Conservation (phyloP, 208 protist genomes). For the Trypanosoma melophagium region DNA sequence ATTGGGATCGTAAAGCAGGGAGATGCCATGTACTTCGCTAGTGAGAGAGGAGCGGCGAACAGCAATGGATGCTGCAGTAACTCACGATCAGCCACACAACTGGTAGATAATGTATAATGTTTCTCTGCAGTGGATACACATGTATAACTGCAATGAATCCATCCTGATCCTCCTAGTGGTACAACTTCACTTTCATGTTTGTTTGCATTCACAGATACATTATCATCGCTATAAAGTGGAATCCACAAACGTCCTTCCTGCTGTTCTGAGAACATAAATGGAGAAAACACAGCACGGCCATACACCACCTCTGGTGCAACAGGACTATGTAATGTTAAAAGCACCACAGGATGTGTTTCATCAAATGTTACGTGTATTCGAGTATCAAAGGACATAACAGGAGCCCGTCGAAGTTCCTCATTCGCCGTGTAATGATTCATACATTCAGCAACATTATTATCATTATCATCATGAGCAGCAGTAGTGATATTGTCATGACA, state of each 20-base stretch:
- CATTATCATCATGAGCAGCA: neutral
- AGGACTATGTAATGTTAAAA: conserved; percentile 46
- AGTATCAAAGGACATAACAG: conserved; percentile 40
- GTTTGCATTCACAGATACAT: neutral
- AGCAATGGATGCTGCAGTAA: conserved; percentile 8
- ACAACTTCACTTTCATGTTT: neutral
- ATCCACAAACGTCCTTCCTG: conserved; percentile 33
- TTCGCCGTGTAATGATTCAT: too few relatives aligned
- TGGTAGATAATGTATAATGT: neutral
- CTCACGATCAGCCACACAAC: conserved; percentile 10
- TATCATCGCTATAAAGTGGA: conserved; percentile 33
- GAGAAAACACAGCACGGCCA: conserved; percentile 41
- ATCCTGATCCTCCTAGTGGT: conserved; percentile 20
- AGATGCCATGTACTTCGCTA: conserved; percentile 14
- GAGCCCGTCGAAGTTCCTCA: conserved; percentile 23
- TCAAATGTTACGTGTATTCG: conserved; percentile 35
- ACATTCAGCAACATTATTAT: conserved; percentile 1
- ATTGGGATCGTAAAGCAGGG: neutral
- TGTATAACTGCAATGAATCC: conserved; percentile 55
- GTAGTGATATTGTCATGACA: too few relatives aligned
- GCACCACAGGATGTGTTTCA: conserved; percentile 31
- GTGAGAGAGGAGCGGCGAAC: neutral
- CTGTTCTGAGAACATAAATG: conserved; percentile 14
- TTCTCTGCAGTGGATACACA: conserved; percentile 17
- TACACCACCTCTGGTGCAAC: conserved; percentile 34